Evolutionary conservation across 768 basidiomycete species (phyloP).

Genomic region (Hemileccinum rubropunctum): DNA sequence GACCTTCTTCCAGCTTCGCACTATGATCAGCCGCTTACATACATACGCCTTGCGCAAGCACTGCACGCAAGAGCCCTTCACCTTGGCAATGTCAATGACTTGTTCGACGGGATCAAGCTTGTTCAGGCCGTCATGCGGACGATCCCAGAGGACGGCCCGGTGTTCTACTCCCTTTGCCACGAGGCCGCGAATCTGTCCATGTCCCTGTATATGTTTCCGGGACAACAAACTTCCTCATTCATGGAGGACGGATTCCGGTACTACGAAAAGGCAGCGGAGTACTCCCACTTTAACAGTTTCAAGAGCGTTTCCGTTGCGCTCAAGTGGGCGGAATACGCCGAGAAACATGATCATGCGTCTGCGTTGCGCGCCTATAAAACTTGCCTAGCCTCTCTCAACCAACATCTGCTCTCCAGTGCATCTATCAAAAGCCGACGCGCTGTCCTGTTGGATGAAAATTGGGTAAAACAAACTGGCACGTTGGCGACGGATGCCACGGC

Average conservation of each 20-base stretch:
- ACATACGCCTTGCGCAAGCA: conserved; percentile 2
- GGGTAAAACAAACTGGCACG: not conserved
- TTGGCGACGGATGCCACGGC: conserved; percentile 24
- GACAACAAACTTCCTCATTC: not conserved
- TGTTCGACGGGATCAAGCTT: not conserved
- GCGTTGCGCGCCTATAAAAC: conserved; percentile 22
- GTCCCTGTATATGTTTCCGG: not conserved
- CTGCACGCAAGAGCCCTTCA: conserved; percentile 1
- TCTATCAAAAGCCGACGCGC: conserved; percentile 18
- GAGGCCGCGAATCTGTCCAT: not conserved
- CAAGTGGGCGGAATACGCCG: conserved; percentile 14
- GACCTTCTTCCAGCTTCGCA: conserved; percentile 11
- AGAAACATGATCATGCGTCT: conserved; percentile 13
- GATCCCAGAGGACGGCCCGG: conserved; percentile 8
- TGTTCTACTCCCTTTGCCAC: not conserved
- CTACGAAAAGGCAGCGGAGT: conserved; percentile 13
- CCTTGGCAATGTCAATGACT: not conserved
- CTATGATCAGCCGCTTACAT: not conserved
- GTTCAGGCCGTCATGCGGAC: not conserved
- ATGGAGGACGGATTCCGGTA: conserved; percentile 15
- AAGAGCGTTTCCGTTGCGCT: conserved; percentile 9
- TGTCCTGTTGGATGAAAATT: conserved; percentile 4
- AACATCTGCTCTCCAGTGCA: conserved; percentile 15
- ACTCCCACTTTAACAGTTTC: conserved; percentile 1
- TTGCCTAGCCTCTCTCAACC: conserved; percentile 15